Percentiles rank a stretch among this genome's conserved stretches.
phyloP scores from a whole-genome alignment of 2,329 filamentous ascomycete genomes.

The Cordyceps pruinosa region DNA sequence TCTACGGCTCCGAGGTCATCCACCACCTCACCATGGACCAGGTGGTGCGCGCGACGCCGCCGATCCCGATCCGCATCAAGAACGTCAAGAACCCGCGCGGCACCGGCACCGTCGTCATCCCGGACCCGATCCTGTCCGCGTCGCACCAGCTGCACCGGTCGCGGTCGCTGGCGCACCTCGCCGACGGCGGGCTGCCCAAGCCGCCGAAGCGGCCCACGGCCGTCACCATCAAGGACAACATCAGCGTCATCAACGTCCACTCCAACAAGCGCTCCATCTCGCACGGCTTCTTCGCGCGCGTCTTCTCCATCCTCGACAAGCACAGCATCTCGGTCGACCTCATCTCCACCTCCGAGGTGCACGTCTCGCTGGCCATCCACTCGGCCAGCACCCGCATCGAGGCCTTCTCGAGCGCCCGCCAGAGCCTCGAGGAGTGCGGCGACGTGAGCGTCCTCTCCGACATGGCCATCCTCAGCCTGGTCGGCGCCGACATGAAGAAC shows the following conservation, averaged over 20 bases:
- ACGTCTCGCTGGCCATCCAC: slow-evolving; percentile 95
- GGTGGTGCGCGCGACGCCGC: slow-evolving; percentile 69
- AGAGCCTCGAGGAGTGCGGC: slow-evolving; percentile 72
- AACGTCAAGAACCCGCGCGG: slow-evolving; percentile 83
- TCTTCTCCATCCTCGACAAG: slow-evolving; percentile 85
- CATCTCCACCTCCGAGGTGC: slow-evolving; percentile 93
- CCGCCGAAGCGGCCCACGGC: slow-evolving; percentile 73
- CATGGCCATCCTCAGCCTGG: slow-evolving; percentile 93
- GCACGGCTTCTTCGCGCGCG: slow-evolving; percentile 89
- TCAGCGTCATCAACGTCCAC: slow-evolving; percentile 95
- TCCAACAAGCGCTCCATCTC: slow-evolving; percentile 95
- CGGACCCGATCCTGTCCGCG: slow-evolving; percentile 54
- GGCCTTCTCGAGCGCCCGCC: slow-evolving; percentile 59
- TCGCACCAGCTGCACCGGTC: slow-evolving; percentile 52
- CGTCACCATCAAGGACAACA: slow-evolving; percentile 95
- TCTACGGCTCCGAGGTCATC: slow-evolving; percentile 92
- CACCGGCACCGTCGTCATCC: slow-evolving; percentile 74
- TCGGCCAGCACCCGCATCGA: slow-evolving; percentile 60
- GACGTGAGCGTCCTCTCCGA: slow-evolving; percentile 83
- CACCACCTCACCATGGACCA: slow-evolving; percentile 99
- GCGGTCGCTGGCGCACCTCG: slow-evolving; percentile 17
- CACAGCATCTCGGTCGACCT: slow-evolving; percentile 88
- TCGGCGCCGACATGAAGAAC: slow-evolving; percentile 95
- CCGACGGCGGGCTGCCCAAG: slow-evolving; percentile 34
- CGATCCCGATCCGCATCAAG: slow-evolving; percentile 83